These are phyloP conservation scores for Podaxis sp. DNA, from an alignment of 768 basidiomycete genomes.

Conservation along the genomic window DNA sequence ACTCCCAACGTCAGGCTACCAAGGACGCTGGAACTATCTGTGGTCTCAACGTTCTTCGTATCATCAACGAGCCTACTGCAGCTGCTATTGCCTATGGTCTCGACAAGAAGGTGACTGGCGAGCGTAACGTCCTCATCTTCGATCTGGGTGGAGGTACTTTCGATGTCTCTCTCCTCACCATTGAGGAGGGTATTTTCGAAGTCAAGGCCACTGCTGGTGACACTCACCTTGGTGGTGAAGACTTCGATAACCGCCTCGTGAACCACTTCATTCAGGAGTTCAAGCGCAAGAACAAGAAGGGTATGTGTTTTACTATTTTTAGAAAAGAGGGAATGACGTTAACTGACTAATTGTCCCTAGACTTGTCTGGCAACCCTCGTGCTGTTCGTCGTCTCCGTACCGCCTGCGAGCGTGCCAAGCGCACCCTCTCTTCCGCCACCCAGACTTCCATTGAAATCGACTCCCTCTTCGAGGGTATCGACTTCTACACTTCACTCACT, in stretches of 20 bases:
- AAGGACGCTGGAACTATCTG: conserved; percentile 97
- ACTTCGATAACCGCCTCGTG: conserved; percentile 97
- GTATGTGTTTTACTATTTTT: conserved; percentile 33
- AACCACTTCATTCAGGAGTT: conserved; percentile 97
- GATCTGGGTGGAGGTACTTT: conserved; percentile 99
- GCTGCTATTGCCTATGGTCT: conserved; percentile 99
- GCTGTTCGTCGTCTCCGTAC: conserved; percentile 97
- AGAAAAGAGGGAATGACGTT: background rate
- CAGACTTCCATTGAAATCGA: conserved; percentile 98
- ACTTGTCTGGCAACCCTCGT: conserved; percentile 89
- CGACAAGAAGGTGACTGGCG: conserved; percentile 87
- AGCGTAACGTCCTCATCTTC: conserved; percentile 96
- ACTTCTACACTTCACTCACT: conserved; percentile 97
- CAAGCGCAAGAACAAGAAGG: conserved; percentile 98
- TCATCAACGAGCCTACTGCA: conserved; percentile 98
- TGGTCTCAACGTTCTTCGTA: conserved; percentile 94
- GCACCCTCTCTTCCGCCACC: conserved; percentile 94
- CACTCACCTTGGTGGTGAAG: conserved; percentile 97
- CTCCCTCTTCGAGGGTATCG: conserved; percentile 95
- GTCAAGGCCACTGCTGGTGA: conserved; percentile 99
- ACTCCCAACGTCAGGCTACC: conserved; percentile 97
- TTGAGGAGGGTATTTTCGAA: conserved; percentile 97
- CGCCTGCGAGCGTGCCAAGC: conserved; percentile 98
- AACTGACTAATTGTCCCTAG: conserved; percentile 33
- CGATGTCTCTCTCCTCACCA: conserved; percentile 94